phyloP scores from a whole-genome alignment of 2,329 filamentous ascomycete genomes.

The Bipolaris zeicola region DNA sequence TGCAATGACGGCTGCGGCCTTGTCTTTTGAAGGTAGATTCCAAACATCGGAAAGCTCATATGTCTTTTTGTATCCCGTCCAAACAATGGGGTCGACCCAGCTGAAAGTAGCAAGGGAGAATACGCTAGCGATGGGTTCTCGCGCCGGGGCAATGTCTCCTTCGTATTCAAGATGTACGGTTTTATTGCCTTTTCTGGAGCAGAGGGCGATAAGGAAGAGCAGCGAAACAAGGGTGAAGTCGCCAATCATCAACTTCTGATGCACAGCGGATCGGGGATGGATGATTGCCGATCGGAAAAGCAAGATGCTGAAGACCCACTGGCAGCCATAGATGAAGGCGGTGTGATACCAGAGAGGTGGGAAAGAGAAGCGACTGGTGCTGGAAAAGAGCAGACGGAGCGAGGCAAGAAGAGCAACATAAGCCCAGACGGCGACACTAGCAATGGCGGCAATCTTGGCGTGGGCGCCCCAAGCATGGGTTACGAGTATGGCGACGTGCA shows the following conservation, averaged over 20 bases:
- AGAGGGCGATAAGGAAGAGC: constrained; percentile 75
- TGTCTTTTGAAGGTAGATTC: constrained; percentile 88
- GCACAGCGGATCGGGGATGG: constrained; percentile 68
- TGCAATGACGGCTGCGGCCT: constrained; percentile 77
- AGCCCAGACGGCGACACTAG: constrained; percentile 75
- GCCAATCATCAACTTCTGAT: constrained; percentile 68
- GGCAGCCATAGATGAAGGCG: constrained; percentile 76
- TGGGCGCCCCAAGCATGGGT: constrained; percentile 64
- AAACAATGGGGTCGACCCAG: constrained; percentile 90
- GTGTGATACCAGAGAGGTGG: constrained; percentile 92
- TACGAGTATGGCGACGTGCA: constrained; percentile 70
- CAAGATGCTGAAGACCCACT: constrained; percentile 78
- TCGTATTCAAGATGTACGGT: constrained; percentile 87
- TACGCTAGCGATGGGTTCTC: constrained; percentile 84
- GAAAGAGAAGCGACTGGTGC: constrained; percentile 65
- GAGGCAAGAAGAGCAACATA: constrained; percentile 78
- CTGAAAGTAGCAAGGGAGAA: constrained; percentile 86
- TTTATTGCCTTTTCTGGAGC: constrained; percentile 90
- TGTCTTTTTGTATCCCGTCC: constrained; percentile 83
- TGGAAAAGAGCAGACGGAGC: constrained; percentile 70
- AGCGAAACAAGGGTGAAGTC: constrained; percentile 78
- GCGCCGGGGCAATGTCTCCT: constrained; percentile 82
- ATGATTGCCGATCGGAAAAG: constrained; percentile 86
- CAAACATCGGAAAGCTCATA: constrained; percentile 86
- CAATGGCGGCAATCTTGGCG: constrained; percentile 65